phyloP scores from a whole-genome alignment of 768 basidiomycete genomes.

The Suillus subluteus region DNA sequence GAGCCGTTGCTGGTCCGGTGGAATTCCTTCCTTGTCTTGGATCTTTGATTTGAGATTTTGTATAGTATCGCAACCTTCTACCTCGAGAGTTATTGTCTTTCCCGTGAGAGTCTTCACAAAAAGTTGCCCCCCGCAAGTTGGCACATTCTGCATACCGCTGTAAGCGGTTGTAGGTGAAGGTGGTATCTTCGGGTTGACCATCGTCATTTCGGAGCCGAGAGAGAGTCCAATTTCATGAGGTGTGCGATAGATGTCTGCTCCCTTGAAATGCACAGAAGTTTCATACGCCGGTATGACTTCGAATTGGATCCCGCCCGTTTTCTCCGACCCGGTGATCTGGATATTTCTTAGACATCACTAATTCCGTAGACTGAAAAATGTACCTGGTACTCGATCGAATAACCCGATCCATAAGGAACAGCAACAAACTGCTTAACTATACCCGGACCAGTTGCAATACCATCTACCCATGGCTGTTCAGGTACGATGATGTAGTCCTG shows the following conservation, averaged over 20 bases:
- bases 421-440: conserved; percentile 23
- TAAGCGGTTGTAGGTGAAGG: neutral
- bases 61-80: conserved; percentile 85
- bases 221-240: conserved; percentile 6
- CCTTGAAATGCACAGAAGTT: neutral
- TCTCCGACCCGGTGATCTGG: neutral
- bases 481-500: conserved; percentile 28
- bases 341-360: neutral
- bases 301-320: conserved; percentile 17
- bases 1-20: conserved; percentile 76
- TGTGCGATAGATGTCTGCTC: neutral
- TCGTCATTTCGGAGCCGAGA: neutral
- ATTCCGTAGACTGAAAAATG: neutral
- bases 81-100: conserved; percentile 85
- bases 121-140: conserved; percentile 64
- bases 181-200: neutral
- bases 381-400: conserved; percentile 28
- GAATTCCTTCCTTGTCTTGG: conserved; percentile 74
- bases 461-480: conserved; percentile 17
- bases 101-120: conserved; percentile 81
- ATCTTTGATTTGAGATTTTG: conserved; percentile 80
- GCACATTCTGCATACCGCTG: neutral
- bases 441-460: conserved; percentile 28
- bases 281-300: conserved; percentile 10
- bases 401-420: conserved; percentile 25